A percentile compares a stretch with the other conserved stretches of the same genome.
Evolutionary conservation across 139 green algal genomes (phyloP).

Genomic region (Haematococcus lacustris): DNA sequence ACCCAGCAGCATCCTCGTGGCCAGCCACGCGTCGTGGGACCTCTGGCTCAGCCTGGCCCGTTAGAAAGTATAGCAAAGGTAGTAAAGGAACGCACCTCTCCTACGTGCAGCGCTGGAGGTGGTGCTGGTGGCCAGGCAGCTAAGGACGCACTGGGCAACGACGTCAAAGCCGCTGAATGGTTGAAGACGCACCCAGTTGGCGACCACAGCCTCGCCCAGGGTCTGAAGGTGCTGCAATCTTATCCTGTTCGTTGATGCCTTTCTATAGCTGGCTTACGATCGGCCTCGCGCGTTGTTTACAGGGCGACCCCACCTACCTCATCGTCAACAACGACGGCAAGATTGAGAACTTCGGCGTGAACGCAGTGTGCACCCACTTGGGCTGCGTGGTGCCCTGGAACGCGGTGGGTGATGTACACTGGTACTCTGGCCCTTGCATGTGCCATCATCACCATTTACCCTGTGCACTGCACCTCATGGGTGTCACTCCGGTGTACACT

Average conservation of each 20-base stretch:
- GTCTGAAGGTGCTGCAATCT: constrained; percentile 98
- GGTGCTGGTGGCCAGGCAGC: constrained; percentile 67
- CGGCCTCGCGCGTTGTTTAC: constrained; percentile 7
- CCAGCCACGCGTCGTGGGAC: too few species aligned
- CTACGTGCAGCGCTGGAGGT: constrained; percentile 59
- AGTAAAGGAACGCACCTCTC: too few species aligned
- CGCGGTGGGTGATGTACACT: constrained; percentile 43
- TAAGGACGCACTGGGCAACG: constrained; percentile 95
- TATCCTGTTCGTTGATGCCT: too few species aligned
- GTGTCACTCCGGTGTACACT: too few species aligned
- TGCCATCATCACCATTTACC: too few species aligned
- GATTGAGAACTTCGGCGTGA: constrained; percentile 92
- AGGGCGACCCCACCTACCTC: constrained; percentile 97
- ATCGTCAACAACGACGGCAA: constrained; percentile 76
- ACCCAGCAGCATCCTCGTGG: too few species aligned
- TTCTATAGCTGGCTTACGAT: too few species aligned
- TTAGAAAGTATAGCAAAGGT: too few species aligned
- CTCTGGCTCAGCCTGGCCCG: too few species aligned
- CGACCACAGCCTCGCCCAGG: constrained; percentile 84
- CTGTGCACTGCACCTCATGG: too few species aligned
- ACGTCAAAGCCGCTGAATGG: constrained; percentile 78
- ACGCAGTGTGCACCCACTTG: constrained; percentile 99
- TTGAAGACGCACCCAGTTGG: constrained; percentile 77
- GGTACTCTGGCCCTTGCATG: too few species aligned
- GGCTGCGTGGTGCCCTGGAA: constrained; percentile 99